A percentile compares a stretch with the other conserved stretches of the same genome.
phyloP scores from a whole-genome alignment of 2,329 filamentous ascomycete species.

The Chaetomium sp. region DNA sequence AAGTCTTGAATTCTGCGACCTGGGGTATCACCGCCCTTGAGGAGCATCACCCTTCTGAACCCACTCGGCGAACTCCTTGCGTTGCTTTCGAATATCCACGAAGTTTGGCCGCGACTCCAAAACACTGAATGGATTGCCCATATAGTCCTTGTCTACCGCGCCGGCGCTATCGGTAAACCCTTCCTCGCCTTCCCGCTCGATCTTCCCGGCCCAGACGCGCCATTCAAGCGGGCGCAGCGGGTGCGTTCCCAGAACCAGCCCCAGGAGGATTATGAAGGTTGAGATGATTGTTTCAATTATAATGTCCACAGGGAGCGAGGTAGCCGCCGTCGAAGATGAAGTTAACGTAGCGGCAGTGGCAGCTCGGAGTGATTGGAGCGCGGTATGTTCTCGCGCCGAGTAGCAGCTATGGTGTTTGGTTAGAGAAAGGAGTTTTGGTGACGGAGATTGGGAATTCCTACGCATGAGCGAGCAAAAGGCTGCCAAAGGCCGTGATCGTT shows the following conservation, averaged over 20 bases:
- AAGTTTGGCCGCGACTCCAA: constrained; percentile 84
- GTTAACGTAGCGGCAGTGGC: constrained; percentile 50
- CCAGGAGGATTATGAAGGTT: constrained; percentile 77
- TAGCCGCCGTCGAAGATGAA: constrained; percentile 45
- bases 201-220: constrained; percentile 78
- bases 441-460: constrained; percentile 51
- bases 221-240: constrained; percentile 82
- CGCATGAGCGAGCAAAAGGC: constrained; percentile 83
- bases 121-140: constrained; percentile 76
- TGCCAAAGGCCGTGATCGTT: constrained; percentile 70
- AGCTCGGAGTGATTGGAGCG: constrained; percentile 62
- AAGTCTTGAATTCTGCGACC: background rate
- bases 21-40: constrained; percentile 15
- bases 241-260: constrained; percentile 77
- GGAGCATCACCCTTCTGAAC: constrained; percentile 45
- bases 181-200: constrained; percentile 73
- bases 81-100: constrained; percentile 80
- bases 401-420: constrained; percentile 69
- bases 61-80: constrained; percentile 79
- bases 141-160: constrained; percentile 68
- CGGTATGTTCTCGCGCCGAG: constrained; percentile 89
- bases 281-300: constrained; percentile 81
- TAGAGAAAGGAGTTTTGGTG: constrained; percentile 26
- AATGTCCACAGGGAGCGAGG: constrained; percentile 78
- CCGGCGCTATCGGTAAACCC: constrained; percentile 60